These are phyloP conservation scores for Fermentozyma sake DNA, from an alignment of 1,139 yeast genomes.

Conservation along the genomic window DNA sequence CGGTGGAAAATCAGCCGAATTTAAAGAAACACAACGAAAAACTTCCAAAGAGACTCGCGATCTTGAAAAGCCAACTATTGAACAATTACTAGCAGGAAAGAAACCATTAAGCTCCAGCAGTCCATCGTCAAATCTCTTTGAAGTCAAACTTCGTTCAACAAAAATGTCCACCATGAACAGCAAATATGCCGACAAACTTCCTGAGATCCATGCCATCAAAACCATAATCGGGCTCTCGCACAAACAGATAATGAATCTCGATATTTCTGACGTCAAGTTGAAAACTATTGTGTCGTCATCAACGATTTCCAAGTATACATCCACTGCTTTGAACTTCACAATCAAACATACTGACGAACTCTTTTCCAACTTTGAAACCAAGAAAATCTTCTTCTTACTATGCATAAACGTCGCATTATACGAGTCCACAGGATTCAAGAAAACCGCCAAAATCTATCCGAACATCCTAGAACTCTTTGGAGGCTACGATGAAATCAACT, in stretches of 20 bases:
- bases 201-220: conserved; percentile 32
- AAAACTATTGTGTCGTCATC: conserved; percentile 34
- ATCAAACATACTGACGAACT: conserved; percentile 23
- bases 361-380: conserved; percentile 23
- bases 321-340: conserved; percentile 25
- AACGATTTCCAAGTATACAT: conserved; percentile 28
- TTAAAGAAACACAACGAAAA: too few species aligned
- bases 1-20: too few species aligned
- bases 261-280: conserved; percentile 35
- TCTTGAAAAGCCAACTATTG: too few species aligned
- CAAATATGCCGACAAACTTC: conserved; percentile 28
- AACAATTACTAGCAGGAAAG: too few species aligned
- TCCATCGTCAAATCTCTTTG: conserved; percentile 20
- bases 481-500: conserved; percentile 30
- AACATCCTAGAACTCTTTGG: conserved; percentile 29
- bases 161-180: conserved; percentile 24
- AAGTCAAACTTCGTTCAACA: conserved; percentile 28
- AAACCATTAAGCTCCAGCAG: not conserved
- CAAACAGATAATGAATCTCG: conserved; percentile 31
- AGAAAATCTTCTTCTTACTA: conserved; percentile 25
- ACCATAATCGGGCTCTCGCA: conserved; percentile 41
- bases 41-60: too few species aligned
- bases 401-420: conserved; percentile 37
- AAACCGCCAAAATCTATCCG: conserved; percentile 22
- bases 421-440: conserved; percentile 36